These are phyloP conservation scores for Haplographium delicatum DNA, from an alignment of 495 filamentous ascomycete genomes.

Conservation along the genomic window DNA sequence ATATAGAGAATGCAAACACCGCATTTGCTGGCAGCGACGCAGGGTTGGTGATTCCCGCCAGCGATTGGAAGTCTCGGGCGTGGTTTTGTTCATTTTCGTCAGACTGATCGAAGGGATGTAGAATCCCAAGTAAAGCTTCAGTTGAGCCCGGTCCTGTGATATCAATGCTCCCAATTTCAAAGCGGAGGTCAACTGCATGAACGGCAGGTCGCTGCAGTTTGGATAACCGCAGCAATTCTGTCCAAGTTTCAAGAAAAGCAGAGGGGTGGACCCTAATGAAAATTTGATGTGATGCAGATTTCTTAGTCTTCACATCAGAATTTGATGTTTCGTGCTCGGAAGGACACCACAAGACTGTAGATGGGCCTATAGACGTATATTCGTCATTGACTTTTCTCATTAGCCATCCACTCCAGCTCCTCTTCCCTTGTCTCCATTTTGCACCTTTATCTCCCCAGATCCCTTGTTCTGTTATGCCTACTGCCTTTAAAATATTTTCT, in stretches of 20 bases:
- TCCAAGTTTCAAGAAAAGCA: conserved; percentile 80
- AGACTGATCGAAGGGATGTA: conserved; percentile 49
- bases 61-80: conserved; percentile 52
- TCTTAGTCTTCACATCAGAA: conserved; percentile 22
- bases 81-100: conserved; percentile 35
- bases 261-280: conserved; percentile 83
- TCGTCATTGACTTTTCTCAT: conserved; percentile 50
- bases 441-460: conserved; percentile 56
- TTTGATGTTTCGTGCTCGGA: not conserved
- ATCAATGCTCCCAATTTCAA: conserved; percentile 92
- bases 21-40: conserved; percentile 68
- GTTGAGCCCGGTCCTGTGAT: conserved; percentile 78
- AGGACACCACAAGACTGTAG: conserved; percentile 64
- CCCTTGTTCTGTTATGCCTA: conserved; percentile 55
- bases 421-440: conserved; percentile 71
- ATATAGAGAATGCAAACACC: conserved; percentile 64
- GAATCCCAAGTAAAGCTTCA: conserved; percentile 67
- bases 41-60: conserved; percentile 69
- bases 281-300: conserved; percentile 41
- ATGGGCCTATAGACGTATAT: conserved; percentile 63
- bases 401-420: conserved; percentile 63
- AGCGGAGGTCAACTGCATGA: conserved; percentile 83
- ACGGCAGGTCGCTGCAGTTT: conserved; percentile 69
- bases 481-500: conserved; percentile 53
- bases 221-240: conserved; percentile 61